phyloP scores from a whole-genome alignment of 306 rosid species.

The Casuarina glauca region DNA sequence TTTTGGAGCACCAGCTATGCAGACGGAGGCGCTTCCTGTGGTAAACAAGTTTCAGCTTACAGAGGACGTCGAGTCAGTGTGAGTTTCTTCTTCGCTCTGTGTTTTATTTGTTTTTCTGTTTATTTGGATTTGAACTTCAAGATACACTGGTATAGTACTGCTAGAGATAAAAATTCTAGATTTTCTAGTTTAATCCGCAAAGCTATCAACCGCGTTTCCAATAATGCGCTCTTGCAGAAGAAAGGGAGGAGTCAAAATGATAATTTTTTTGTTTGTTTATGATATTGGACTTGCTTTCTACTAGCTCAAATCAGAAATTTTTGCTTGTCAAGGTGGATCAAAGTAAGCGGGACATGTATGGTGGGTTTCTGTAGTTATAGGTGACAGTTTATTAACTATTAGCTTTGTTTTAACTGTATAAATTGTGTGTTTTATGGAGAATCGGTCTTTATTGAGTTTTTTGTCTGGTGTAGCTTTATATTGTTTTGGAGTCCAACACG shows the following conservation, averaged over 20 bases:
- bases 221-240: background rate
- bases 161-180: constrained; percentile 11
- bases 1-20: constrained; percentile 70
- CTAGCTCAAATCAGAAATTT: background rate
- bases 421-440: background rate
- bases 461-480: background rate
- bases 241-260: background rate
- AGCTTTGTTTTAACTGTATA: background rate
- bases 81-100: constrained; percentile 28
- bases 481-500: background rate
- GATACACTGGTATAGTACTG: background rate
- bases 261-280: background rate
- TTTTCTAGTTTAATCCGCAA: background rate
- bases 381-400: background rate
- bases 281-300: background rate
- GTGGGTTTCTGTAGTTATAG: constrained; percentile 2
- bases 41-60: constrained; percentile 69
- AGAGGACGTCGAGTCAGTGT: constrained; percentile 64
- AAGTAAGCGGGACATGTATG: background rate
- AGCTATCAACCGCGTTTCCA: background rate
- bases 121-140: background rate
- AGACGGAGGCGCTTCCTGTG: constrained; percentile 89
- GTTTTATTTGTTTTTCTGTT: background rate
- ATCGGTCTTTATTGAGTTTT: background rate
- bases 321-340: background rate